Evolutionary conservation across 1,284 basidiomycete genomes (phyloP).

Genomic region (Moesziomyces globuligerus): DNA sequence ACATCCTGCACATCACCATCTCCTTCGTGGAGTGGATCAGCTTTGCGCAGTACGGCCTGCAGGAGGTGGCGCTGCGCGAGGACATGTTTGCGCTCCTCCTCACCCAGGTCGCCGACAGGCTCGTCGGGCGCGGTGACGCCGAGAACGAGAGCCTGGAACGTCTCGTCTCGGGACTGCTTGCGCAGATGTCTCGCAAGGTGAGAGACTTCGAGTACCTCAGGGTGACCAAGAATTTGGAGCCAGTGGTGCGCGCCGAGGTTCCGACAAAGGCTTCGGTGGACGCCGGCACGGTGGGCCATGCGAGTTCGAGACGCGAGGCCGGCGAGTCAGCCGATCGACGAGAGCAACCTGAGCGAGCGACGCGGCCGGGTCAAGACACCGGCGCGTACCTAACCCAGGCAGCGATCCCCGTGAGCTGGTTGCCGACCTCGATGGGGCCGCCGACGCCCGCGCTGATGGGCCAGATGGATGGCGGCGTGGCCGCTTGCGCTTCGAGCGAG

Average conservation of each 20-base stretch:
- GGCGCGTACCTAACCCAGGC: too few relatives aligned
- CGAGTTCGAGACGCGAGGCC: too few relatives aligned
- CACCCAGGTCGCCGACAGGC: slow-evolving; percentile 9
- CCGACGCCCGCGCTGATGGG: too few relatives aligned
- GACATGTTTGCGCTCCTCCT: slow-evolving; percentile 18
- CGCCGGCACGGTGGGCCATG: background rate
- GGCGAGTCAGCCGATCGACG: too few relatives aligned
- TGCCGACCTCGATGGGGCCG: too few relatives aligned
- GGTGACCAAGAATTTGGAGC: background rate
- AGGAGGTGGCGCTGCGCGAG: slow-evolving; percentile 7
- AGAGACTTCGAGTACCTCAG: slow-evolving; percentile 5
- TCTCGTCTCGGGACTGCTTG: slow-evolving; percentile 17
- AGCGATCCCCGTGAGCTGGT: too few relatives aligned
- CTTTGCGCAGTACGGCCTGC: slow-evolving; percentile 8
- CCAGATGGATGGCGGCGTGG: background rate
- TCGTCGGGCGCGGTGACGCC: background rate
- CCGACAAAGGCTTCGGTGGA: background rate
- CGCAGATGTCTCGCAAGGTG: slow-evolving; percentile 13
- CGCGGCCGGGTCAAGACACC: too few relatives aligned
- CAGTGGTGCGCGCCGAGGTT: background rate
- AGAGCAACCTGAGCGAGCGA: too few relatives aligned
- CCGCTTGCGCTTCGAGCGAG: background rate
- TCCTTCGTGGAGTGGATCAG: slow-evolving; percentile 9
- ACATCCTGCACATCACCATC: slow-evolving; percentile 24
- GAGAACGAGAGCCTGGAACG: slow-evolving; percentile 10